Percentiles rank a stretch among this genome's conserved stretches.
Evolutionary conservation across 495 filamentous ascomycete genomes (phyloP).

Genomic region (Schizothecium vesticola): DNA sequence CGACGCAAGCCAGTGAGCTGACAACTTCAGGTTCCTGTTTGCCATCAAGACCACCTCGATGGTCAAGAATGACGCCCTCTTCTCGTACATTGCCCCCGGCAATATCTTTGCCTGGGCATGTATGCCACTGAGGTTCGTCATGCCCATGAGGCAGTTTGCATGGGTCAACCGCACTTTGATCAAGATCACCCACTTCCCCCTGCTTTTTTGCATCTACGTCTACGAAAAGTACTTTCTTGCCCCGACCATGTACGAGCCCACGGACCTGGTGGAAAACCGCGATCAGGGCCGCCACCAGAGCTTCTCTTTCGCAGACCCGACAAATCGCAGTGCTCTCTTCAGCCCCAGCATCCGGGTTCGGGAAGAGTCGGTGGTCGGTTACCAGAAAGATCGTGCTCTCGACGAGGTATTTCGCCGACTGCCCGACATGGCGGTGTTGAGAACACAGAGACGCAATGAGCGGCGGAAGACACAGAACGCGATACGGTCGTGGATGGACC

Average conservation of each 20-base stretch:
- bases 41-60: constrained; percentile 92
- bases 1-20: neutral
- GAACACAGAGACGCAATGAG: constrained; percentile 50
- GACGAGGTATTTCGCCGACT: constrained; percentile 78
- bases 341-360: constrained; percentile 64
- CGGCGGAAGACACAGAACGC: constrained; percentile 65
- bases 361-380: constrained; percentile 77
- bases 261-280: constrained; percentile 58
- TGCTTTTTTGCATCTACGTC: constrained; percentile 75
- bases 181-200: constrained; percentile 82
- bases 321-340: constrained; percentile 52
- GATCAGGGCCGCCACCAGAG: constrained; percentile 34
- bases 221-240: constrained; percentile 79
- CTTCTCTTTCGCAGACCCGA: constrained; percentile 50
- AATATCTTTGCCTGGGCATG: constrained; percentile 86
- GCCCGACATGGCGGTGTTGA: constrained; percentile 38
- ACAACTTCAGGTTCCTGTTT: constrained; percentile 60
- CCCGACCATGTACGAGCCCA: constrained; percentile 63
- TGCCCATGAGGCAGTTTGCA: constrained; percentile 76
- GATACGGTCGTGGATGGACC: constrained; percentile 83
- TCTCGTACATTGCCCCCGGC: constrained; percentile 83
- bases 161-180: constrained; percentile 79
- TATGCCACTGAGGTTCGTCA: constrained; percentile 68
- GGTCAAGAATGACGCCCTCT: constrained; percentile 91
- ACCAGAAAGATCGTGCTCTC: constrained; percentile 82